Percentiles rank a stretch among this genome's conserved stretches.
Conservation (phyloP, 129 eudicot species). For the Artemisia annua region DNA sequence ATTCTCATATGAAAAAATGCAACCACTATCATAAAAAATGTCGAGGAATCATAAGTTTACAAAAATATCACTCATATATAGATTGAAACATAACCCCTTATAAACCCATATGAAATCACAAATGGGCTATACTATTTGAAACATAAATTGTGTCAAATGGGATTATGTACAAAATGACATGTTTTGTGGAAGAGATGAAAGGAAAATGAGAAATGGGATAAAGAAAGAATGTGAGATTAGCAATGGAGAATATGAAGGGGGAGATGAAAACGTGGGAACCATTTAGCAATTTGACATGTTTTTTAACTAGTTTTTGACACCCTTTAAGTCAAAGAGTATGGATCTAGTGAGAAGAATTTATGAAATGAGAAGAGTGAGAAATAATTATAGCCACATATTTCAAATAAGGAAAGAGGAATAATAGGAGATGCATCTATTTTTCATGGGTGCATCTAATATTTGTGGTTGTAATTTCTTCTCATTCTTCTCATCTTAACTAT, state of each 20-base stretch:
- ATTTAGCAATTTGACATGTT: slow-evolving; percentile 15
- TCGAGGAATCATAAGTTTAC: neutral
- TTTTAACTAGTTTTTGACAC: slow-evolving; percentile 13
- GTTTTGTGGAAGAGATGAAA: slow-evolving; percentile 9
- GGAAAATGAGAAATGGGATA: slow-evolving; percentile 1
- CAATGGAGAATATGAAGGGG: slow-evolving; percentile 33
- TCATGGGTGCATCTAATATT: too few relatives aligned
- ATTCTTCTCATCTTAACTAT: too few relatives aligned
- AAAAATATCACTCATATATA: neutral
- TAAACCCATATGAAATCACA: neutral
- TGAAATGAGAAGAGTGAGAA: too few relatives aligned
- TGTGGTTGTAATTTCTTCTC: too few relatives aligned
- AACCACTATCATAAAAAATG: slow-evolving; percentile 7
- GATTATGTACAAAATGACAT: neutral
- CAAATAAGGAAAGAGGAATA: too few relatives aligned
- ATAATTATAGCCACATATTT: too few relatives aligned
- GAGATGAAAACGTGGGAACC: slow-evolving; percentile 38
- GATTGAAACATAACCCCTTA: neutral
- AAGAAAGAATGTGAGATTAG: slow-evolving; percentile 16
- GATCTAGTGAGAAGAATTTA: too few relatives aligned
- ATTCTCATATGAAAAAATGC: slow-evolving; percentile 8
- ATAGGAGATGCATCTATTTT: too few relatives aligned
- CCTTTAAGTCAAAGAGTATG: too few relatives aligned
- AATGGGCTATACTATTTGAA: neutral
- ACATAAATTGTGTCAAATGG: too few relatives aligned